Conservation (phyloP, 441 rosid species). For the Pelargonium myrrhifolium region DNA sequence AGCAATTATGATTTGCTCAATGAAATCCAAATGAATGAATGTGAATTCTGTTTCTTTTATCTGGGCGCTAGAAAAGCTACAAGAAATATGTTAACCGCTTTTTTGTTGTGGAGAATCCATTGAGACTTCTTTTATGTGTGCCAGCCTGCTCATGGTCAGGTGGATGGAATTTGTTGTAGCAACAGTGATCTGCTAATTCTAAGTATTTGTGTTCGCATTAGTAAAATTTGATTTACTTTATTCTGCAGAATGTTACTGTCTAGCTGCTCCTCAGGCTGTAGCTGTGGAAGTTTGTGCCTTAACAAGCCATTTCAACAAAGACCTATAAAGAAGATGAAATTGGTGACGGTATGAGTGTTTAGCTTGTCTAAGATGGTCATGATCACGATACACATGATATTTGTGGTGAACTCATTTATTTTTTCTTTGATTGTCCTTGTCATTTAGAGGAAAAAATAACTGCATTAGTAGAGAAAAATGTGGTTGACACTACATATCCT, state of each 20-base stretch:
- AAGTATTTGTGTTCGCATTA: not conserved
- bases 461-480: no score
- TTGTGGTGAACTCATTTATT: not conserved
- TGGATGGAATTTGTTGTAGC: not conserved
- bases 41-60: not conserved
- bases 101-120: not conserved
- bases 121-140: not conserved
- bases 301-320: conserved; percentile 87
- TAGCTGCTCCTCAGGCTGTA: conserved; percentile 91
- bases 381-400: not conserved
- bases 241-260: conserved; percentile 75
- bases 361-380: not conserved
- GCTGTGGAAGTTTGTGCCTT: conserved; percentile 67
- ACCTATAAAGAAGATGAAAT: conserved; percentile 77
- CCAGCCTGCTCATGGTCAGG: not conserved
- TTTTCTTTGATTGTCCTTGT: no score
- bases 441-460: no score
- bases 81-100: no score
- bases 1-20: no score
- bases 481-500: no score
- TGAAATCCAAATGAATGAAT: not conserved
- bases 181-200: not conserved
- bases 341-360: conserved; percentile 54
- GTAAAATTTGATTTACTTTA: not conserved
- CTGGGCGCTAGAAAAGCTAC: not conserved